Evolutionary conservation across 805 yeast species (phyloP).

Genomic region (Blastobotrys mokoenaii): DNA sequence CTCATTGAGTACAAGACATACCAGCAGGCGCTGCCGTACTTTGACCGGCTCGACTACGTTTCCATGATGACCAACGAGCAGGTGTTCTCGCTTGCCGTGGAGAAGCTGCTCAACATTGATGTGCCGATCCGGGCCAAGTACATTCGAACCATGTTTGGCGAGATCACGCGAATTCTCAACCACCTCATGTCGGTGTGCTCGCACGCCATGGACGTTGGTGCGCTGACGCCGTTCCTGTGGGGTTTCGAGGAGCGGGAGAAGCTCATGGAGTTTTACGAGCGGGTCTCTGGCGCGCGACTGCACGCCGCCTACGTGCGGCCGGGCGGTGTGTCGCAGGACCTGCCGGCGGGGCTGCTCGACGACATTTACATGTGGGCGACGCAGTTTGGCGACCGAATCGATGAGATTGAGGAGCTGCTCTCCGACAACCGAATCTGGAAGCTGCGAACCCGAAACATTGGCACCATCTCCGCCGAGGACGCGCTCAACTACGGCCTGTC

Average conservation of each 20-base stretch:
- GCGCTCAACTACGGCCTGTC: slow-evolving; percentile 72
- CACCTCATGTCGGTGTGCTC: slow-evolving; percentile 81
- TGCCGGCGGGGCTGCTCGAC: slow-evolving; percentile 78
- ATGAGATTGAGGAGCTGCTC: slow-evolving; percentile 81
- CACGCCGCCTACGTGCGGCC: slow-evolving; percentile 87
- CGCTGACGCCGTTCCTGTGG: slow-evolving; percentile 88
- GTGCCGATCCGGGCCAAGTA: slow-evolving; percentile 81
- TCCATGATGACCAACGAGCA: slow-evolving; percentile 88
- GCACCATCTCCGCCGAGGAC: slow-evolving; percentile 77
- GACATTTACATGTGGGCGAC: slow-evolving; percentile 96
- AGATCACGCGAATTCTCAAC: slow-evolving; percentile 73
- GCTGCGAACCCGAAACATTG: slow-evolving; percentile 75
- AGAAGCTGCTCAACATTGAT: slow-evolving; percentile 74
- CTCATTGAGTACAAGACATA: slow-evolving; percentile 80
- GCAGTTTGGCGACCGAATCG: slow-evolving; percentile 87
- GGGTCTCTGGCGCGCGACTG: slow-evolving; percentile 84
- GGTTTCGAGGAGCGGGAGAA: slow-evolving; percentile 92
- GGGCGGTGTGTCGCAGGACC: slow-evolving; percentile 85
- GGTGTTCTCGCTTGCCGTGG: slow-evolving; percentile 76
- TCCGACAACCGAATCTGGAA: slow-evolving; percentile 92
- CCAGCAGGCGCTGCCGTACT: slow-evolving; percentile 81
- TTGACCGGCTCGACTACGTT: slow-evolving; percentile 77
- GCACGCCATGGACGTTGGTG: slow-evolving; percentile 94
- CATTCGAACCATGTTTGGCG: slow-evolving; percentile 79
- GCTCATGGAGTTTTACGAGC: slow-evolving; percentile 85